phyloP scores from a whole-genome alignment of 176 grass and related monocot genomes.

The Otatea glauca region DNA sequence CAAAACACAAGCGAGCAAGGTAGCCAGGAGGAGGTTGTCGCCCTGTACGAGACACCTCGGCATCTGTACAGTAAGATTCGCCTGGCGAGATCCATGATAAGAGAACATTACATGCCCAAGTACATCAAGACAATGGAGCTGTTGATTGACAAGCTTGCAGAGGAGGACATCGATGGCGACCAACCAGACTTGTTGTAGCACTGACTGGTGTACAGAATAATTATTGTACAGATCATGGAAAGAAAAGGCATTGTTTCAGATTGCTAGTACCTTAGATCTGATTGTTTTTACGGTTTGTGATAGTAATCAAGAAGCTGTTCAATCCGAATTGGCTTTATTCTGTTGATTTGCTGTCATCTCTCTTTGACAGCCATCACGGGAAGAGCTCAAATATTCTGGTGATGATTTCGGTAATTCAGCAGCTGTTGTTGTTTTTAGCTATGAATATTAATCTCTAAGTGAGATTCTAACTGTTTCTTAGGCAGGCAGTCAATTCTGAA shows the following conservation, averaged over 20 bases:
- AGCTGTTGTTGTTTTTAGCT: conserved; percentile 2
- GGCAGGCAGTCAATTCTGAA: neutral
- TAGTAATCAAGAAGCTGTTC: conserved; percentile 45
- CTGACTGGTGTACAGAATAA: conserved; percentile 44
- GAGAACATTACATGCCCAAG: conserved; percentile 93
- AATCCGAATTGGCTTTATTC: conserved; percentile 10
- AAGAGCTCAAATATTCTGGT: conserved; percentile 49
- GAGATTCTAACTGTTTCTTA: neutral
- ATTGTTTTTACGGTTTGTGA: conserved; percentile 29
- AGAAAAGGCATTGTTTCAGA: conserved; percentile 41
- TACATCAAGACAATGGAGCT: conserved; percentile 82
- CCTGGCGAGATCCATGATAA: conserved; percentile 75
- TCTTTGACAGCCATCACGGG: conserved; percentile 19
- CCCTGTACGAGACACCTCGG: conserved; percentile 78
- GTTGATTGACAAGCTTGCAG: conserved; percentile 67
- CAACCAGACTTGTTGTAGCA: conserved; percentile 44
- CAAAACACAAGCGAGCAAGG: conserved; percentile 38
- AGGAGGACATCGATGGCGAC: conserved; percentile 25
- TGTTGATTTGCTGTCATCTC: conserved; percentile 21
- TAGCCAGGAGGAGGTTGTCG: conserved; percentile 51
- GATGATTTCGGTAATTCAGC: conserved; percentile 36
- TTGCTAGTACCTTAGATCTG: conserved; percentile 17
- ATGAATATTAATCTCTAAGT: conserved; percentile 19
- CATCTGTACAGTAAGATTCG: conserved; percentile 86
- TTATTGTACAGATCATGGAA: conserved; percentile 51